These are phyloP conservation scores for Diutina sp. DNA, from an alignment of 1,139 yeast species.

Conservation along the genomic window DNA sequence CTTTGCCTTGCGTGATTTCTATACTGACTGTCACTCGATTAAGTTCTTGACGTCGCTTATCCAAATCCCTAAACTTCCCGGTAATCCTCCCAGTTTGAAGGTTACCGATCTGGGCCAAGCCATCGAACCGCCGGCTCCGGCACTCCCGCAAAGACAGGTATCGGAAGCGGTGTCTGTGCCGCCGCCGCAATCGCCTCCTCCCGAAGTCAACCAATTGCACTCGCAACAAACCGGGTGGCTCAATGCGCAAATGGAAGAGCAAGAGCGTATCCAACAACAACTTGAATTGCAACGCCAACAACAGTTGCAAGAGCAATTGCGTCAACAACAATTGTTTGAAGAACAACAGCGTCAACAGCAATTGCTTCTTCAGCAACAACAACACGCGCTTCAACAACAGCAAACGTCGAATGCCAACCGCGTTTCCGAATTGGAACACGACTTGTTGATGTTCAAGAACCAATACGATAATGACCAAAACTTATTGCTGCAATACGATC, in stretches of 20 bases:
- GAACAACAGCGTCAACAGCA: slow-evolving; percentile 66
- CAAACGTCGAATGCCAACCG: slow-evolving; percentile 66
- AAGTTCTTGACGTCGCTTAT: slow-evolving; percentile 75
- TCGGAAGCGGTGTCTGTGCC: neutral
- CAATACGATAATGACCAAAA: slow-evolving; percentile 84
- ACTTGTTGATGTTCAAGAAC: slow-evolving; percentile 58
- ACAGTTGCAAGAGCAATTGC: slow-evolving; percentile 35
- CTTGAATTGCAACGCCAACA: slow-evolving; percentile 31
- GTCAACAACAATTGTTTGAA: slow-evolving; percentile 52
- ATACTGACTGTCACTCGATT: slow-evolving; percentile 81
- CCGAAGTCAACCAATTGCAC: neutral
- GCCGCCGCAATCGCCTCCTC: neutral
- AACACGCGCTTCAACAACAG: slow-evolving; percentile 56
- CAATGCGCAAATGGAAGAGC: slow-evolving; percentile 1
- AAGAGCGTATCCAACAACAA: slow-evolving; percentile 21
- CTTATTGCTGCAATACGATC: slow-evolving; percentile 77
- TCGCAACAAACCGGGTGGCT: slow-evolving; percentile 1
- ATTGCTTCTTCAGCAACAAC: slow-evolving; percentile 29
- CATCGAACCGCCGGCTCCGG: slow-evolving; percentile 17
- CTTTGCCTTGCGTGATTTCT: slow-evolving; percentile 66
- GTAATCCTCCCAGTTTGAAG: slow-evolving; percentile 55
- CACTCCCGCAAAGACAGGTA: neutral
- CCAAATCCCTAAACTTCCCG: slow-evolving; percentile 72
- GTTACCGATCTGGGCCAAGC: slow-evolving; percentile 27
- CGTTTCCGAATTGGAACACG: slow-evolving; percentile 74